Evolutionary conservation across 1,284 basidiomycete species (phyloP).

Genomic region (Ceratobasidium sp.): DNA sequence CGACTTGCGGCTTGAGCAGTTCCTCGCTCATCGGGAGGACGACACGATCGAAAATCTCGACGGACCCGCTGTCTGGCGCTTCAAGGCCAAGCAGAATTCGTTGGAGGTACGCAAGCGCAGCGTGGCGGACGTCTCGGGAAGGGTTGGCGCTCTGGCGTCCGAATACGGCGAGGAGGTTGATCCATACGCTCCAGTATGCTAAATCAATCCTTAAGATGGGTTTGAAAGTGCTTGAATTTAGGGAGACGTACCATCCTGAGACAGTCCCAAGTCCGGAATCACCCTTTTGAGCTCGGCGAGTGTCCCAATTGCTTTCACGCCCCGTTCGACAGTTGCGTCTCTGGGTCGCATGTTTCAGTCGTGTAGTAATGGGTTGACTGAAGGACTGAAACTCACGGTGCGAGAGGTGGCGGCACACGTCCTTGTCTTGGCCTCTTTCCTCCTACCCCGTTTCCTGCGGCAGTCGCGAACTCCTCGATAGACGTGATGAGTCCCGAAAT

Average conservation of each 20-base stretch:
- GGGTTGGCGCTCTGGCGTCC: slow-evolving; percentile 89
- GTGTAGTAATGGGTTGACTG: slow-evolving; percentile 60
- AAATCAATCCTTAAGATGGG: slow-evolving; percentile 50
- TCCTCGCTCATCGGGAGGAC: slow-evolving; percentile 95
- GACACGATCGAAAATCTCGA: slow-evolving; percentile 85
- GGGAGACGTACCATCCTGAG: slow-evolving; percentile 65
- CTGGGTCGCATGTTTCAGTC: slow-evolving; percentile 59
- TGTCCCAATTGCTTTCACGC: slow-evolving; percentile 85
- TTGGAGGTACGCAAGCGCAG: slow-evolving; percentile 87
- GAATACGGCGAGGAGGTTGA: slow-evolving; percentile 84
- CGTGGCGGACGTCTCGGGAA: slow-evolving; percentile 86
- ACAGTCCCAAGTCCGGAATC: slow-evolving; percentile 67
- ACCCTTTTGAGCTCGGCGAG: slow-evolving; percentile 79
- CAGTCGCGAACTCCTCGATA: slow-evolving; percentile 88
- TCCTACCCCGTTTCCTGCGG: slow-evolving; percentile 74
- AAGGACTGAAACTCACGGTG: slow-evolving; percentile 51
- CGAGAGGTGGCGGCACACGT: slow-evolving; percentile 52
- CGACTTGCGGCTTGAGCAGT: slow-evolving; percentile 86
- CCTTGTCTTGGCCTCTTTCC: slow-evolving; percentile 61
- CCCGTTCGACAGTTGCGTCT: slow-evolving; percentile 82
- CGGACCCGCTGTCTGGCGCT: slow-evolving; percentile 68
- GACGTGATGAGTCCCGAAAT: slow-evolving; percentile 84
- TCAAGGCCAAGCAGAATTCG: slow-evolving; percentile 88
- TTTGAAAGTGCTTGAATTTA: slow-evolving; percentile 40
- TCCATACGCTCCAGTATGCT: slow-evolving; percentile 88